Base-by-base conservation (phyloP, 805 yeast species). In the Saturnispora diversa region DNA sequence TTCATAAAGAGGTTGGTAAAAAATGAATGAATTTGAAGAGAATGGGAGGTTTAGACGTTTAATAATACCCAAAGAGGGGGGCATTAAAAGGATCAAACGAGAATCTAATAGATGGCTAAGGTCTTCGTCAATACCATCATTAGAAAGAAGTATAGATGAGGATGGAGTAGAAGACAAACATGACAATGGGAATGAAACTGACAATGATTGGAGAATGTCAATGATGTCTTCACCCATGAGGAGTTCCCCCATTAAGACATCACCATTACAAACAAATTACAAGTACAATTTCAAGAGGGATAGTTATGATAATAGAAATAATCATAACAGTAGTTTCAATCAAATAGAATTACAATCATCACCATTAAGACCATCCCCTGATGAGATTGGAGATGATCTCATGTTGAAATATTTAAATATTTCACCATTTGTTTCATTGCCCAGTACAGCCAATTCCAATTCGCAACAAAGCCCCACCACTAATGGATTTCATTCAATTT, bases 191-290 rank as follows among this genome's bases (percentile, higher is more conserved):
- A n/a, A 19, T 13, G 30, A 17, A 19, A 30, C 23, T 13, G 4
- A 6, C 8, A 24, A 22, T 20, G n/a, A 9, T 12, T 26, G 23
- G 25, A 27, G 8, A n/a, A 16, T 31, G 27, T 15, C n/a, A n/a
- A n/a, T 25, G 13, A 29, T 34, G 7, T 39, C 46, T 9, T 44
- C 47, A 15, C 44, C 47, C 13, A 9, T 36, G 22, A 28, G 34
- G 5, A 44, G 38, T 31, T 55, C 62, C 1, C 60, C 60, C 7
- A 29, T 55, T 21, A 51, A 48, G 35, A 58, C 61, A 3, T 55
- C 60, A n/a, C 63, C 62, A 12, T 34, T 56, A 9, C 40, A 38
- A 23, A 26, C 28, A 2, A 29, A 30, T 12, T 23, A 33, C 17
- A 30, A 29, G 10, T n/a, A n/a, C n/a, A n/a, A n/a, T n/a, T n/a